Evolutionary conservation across 2,329 filamentous ascomycete genomes (phyloP), one percentile per base, ranked within the genome.

Genomic region (Daldinia sp.): DNA sequence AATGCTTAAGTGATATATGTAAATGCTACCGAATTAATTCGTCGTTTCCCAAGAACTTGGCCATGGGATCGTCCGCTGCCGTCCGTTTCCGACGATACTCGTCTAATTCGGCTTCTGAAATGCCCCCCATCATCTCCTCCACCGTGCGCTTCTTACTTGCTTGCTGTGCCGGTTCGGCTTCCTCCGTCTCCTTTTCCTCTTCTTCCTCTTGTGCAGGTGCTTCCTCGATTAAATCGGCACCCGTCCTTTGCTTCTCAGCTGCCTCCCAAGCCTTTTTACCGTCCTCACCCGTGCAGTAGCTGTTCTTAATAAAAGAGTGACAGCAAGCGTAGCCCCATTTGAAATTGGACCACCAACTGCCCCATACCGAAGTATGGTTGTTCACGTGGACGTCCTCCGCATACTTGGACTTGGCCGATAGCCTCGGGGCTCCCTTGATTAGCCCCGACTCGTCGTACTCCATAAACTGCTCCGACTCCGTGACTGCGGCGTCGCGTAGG

Each of bases 281-380:
- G 61, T 91, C 92, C 63, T 95, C 92, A 23, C 95, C 95, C 0
- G 94, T 98, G 77, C 95, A 99, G 74, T 98, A 99, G 73, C 93
- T 97, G 78, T 99, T 98, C 79, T 96, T 97, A 66, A 96, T 87
- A 19, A 88, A 90, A 0, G 93, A 97, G 76, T 96, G 93, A 81
- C 95, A 99, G 77, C 95, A 99, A 19, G 91, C 86, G 77, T 97
- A 99, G 1, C 95, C 95, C 95, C 95, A 99, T 77, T 90, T 86
- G 79, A 97, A 98, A 73, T 92, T 89, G 54, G 88, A 87, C 95
- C 95, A 99, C 95, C 95, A 99, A 73, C 93, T 97, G 49, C 95
- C 95, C 92, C 93, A 99, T 2, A 97, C 90, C 0, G 90, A 90
- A 2, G 87, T 93, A 78, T 99, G 95, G 73, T 99, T 99, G 80